phyloP scores from a whole-genome alignment of 805 yeast species.

The Yarrowia sp. region DNA sequence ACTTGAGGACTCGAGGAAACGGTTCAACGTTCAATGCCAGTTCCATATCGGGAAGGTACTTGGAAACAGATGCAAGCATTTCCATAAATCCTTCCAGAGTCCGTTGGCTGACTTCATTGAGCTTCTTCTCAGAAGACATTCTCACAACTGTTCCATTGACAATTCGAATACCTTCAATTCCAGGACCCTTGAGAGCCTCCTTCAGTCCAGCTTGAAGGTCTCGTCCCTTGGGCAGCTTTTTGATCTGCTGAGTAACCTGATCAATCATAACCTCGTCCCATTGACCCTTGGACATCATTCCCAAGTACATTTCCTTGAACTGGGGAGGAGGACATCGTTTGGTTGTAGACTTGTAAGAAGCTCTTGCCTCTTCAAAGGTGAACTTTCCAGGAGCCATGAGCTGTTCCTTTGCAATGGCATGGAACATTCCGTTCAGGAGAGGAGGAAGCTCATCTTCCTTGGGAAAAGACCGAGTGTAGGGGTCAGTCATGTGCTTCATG shows the following conservation, averaged over 20 bases:
- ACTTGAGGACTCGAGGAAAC: background rate
- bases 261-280: background rate
- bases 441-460: background rate
- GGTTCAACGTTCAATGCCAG: constrained; percentile 1
- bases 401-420: background rate
- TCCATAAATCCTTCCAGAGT: background rate
- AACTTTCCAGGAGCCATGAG: background rate
- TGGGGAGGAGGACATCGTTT: background rate
- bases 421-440: background rate
- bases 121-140: background rate
- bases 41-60: background rate
- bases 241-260: background rate
- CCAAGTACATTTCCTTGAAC: background rate
- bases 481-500: background rate
- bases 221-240: background rate
- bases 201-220: background rate
- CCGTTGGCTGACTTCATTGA: background rate
- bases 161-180: background rate
- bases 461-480: background rate
- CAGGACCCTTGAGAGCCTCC: background rate
- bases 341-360: background rate
- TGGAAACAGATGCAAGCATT: background rate
- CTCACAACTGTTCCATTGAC: background rate
- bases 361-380: background rate
- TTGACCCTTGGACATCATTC: background rate